These are phyloP conservation scores for Schizopora paradoxa DNA, from an alignment of 1,284 basidiomycete genomes.

Conservation along the genomic window DNA sequence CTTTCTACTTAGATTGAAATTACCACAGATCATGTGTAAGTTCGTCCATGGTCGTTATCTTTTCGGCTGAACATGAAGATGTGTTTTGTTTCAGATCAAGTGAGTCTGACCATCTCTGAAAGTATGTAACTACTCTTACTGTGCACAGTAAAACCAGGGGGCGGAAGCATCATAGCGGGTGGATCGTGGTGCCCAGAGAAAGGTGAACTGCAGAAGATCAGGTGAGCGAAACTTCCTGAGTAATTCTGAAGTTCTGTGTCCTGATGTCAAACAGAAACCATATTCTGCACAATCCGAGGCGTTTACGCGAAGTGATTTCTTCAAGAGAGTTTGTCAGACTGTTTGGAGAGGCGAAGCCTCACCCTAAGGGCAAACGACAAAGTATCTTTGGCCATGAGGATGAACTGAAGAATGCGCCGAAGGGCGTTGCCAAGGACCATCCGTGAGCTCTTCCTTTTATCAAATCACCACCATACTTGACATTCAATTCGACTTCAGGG, in stretches of 20 bases:
- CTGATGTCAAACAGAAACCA: constrained; percentile 45
- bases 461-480: background rate
- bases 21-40: constrained; percentile 36
- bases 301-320: constrained; percentile 63
- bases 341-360: constrained; percentile 67
- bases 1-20: background rate
- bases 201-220: constrained; percentile 69
- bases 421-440: constrained; percentile 81
- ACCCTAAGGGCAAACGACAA: constrained; percentile 54
- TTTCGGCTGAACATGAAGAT: background rate
- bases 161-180: constrained; percentile 68
- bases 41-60: no score
- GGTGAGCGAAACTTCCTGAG: constrained; percentile 36
- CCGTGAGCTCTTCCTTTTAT: constrained; percentile 36
- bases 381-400: constrained; percentile 81
- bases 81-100: constrained; percentile 16
- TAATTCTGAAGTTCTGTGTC: background rate
- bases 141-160: constrained; percentile 60
- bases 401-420: constrained; percentile 81
- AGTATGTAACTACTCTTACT: no score
- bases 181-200: constrained; percentile 83
- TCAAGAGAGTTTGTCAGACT: constrained; percentile 59
- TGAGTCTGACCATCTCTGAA: constrained; percentile 10
- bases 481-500: constrained; percentile 37
- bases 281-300: constrained; percentile 54